These are phyloP conservation scores for Phytophthora pseudosyringae DNA, from an alignment of 352 stramenopile species.

Conservation along the genomic window DNA sequence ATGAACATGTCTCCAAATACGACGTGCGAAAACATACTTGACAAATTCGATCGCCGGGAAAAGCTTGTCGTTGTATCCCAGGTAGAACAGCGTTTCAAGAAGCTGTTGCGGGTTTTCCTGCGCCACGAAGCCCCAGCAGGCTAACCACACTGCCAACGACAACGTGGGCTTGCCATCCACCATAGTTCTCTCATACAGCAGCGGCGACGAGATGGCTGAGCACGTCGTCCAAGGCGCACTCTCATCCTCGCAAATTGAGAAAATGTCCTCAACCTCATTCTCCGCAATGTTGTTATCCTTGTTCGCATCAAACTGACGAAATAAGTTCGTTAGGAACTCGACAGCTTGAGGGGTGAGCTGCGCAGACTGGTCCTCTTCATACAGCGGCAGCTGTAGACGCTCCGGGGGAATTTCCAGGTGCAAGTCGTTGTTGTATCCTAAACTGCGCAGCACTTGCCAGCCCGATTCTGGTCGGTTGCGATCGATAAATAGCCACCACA, in stretches of 20 bases:
- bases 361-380: conserved; percentile 79
- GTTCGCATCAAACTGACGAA: conserved; percentile 86
- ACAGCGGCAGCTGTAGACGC: conserved; percentile 53
- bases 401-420: conserved; percentile 78
- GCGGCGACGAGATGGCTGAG: conserved; percentile 56
- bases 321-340: conserved; percentile 77
- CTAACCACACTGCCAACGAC: conserved; percentile 66
- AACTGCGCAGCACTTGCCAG: conserved; percentile 84
- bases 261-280: conserved; percentile 80
- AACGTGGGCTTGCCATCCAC: conserved; percentile 62
- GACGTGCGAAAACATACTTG: conserved; percentile 41
- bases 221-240: conserved; percentile 73
- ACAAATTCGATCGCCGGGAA: conserved; percentile 69
- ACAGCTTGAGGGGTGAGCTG: conserved; percentile 73
- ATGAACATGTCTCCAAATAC: not conserved
- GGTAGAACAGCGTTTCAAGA: conserved; percentile 81
- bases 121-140: conserved; percentile 74
- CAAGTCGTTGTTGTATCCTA: conserved; percentile 86
- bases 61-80: conserved; percentile 84
- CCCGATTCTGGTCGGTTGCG: conserved; percentile 89
- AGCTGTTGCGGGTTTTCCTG: conserved; percentile 80
- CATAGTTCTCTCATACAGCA: conserved; percentile 61
- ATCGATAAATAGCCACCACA: conserved; percentile 91
- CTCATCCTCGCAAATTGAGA: conserved; percentile 84
- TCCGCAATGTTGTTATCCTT: conserved; percentile 77